Percentiles rank a stretch among this genome's conserved stretches.
Conservation (phyloP, 139 green algal genomes). For the Tetratostichococcus sp. region DNA sequence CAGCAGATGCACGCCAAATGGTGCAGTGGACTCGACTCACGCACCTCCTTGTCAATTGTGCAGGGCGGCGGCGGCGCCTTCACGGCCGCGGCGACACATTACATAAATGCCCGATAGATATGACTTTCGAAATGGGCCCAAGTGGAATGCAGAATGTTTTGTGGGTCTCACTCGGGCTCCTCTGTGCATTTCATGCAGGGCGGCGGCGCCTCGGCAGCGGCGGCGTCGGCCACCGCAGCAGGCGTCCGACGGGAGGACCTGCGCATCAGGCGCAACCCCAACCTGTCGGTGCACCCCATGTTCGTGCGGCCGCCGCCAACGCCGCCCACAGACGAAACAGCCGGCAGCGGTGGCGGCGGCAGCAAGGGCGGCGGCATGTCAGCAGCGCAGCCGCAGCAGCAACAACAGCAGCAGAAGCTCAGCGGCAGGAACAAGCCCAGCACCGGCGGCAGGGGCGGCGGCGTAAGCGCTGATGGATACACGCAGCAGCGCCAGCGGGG, state of each 20-base stretch:
- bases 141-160: too few species aligned
- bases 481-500: background rate
- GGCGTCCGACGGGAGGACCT: background rate
- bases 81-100: too few species aligned
- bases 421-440: too few species aligned
- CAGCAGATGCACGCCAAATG: background rate
- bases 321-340: too few species aligned
- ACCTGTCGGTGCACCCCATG: slow-evolving; percentile 14
- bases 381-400: too few species aligned
- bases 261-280: slow-evolving; percentile 27
- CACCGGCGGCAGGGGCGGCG: background rate
- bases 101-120: too few species aligned
- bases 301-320: slow-evolving; percentile 12
- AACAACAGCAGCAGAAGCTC: background rate
- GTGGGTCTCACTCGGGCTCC: too few species aligned
- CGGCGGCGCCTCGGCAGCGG: slow-evolving; percentile 16
- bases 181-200: slow-evolving; percentile 15
- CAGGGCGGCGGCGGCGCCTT: too few species aligned
- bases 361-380: background rate
- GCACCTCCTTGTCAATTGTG: background rate
- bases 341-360: background rate
- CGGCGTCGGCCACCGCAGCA: background rate
- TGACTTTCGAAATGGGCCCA: too few species aligned
- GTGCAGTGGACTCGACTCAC: too few species aligned
- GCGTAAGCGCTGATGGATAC: background rate